phyloP scores from a whole-genome alignment of 305 asterid genomes.

The Petunia hybrid region DNA sequence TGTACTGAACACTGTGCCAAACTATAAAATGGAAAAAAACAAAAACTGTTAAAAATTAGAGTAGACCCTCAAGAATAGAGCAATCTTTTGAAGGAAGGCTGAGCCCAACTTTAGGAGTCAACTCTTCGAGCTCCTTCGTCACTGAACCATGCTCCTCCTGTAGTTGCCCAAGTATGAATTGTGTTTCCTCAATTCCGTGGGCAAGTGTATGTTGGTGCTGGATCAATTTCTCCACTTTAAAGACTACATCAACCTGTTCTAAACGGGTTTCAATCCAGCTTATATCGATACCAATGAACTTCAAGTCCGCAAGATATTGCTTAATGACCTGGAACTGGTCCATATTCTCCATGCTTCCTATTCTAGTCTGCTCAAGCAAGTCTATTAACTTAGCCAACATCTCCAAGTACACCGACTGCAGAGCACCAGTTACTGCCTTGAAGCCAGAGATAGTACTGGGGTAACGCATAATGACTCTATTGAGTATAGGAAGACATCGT shows the following conservation, averaged over 20 bases:
- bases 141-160: not conserved
- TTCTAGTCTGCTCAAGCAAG: conserved; percentile 31
- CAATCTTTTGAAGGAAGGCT: conserved; percentile 7
- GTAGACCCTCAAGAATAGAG: not conserved
- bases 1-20: not conserved
- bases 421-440: not conserved
- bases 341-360: conserved; percentile 9
- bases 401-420: conserved; percentile 17
- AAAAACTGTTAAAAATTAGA: not conserved
- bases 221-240: not conserved
- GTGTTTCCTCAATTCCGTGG: conserved; percentile 18
- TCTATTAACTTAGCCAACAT: conserved; percentile 28
- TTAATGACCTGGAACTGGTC: conserved; percentile 1
- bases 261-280: conserved; percentile 29
- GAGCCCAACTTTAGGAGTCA: not conserved
- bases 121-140: conserved; percentile 25
- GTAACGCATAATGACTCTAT: conserved; percentile 22
- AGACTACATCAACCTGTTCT: conserved; percentile 11
- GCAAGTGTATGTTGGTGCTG: conserved; percentile 22
- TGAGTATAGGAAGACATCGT: conserved; percentile 27
- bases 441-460: conserved; percentile 28
- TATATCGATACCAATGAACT: conserved; percentile 28
- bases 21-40: not conserved
- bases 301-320: conserved; percentile 24
- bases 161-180: not conserved